Base-by-base conservation (phyloP, 1,139 yeast genomes). In the Keqinozyma sinolaborantium region DNA sequence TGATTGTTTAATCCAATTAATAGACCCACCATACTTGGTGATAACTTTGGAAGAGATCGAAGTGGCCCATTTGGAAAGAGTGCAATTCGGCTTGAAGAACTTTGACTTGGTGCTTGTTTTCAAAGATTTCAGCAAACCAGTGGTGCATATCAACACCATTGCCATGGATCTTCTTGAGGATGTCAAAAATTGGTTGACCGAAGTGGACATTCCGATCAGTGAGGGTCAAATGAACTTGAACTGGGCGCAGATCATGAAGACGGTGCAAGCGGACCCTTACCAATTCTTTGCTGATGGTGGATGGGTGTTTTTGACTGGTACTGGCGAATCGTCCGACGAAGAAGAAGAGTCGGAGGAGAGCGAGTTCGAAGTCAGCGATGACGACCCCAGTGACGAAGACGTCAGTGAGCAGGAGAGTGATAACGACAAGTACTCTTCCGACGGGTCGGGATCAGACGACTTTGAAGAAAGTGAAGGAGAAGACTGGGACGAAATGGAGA, bases 211-310 rank as follows among this genome's bases (percentile, higher is more conserved):
- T 42, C 96, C 98, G 26, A 79, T 76, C 61, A 84, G 92, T 55
- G 97, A 90, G 54, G 96, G 97, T 34, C 92, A 95, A 31, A 83
- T 92, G 67, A 90, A 90, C 64, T 80, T 92, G 73, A 88, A 88
- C 63, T 92, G 99, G 99, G 73, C 79, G 11, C 83, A 90, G 24
- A 90, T 92, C 55, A 92, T 94, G 96, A 90, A 88, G 63, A 88
- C 97, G 0, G 80, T 92, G 37, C 78, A 77, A 45, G 81, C 90
- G 8, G 97, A 92, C 58, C 97, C 98, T 12, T 87, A 87, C 55
- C 95, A 87, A 53, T 92, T 92, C 64, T 92, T 90, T 59, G 71
- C 78, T 25, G 92, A 84, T 51, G 98, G 98, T 33, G 97, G 98
- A 33, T 92, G 99, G 99, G 75, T 79, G 25, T 87, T 92, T 75